phyloP scores from a whole-genome alignment of 192 early-diverging fungal genomes.

The Geranomyces michiganensis region DNA sequence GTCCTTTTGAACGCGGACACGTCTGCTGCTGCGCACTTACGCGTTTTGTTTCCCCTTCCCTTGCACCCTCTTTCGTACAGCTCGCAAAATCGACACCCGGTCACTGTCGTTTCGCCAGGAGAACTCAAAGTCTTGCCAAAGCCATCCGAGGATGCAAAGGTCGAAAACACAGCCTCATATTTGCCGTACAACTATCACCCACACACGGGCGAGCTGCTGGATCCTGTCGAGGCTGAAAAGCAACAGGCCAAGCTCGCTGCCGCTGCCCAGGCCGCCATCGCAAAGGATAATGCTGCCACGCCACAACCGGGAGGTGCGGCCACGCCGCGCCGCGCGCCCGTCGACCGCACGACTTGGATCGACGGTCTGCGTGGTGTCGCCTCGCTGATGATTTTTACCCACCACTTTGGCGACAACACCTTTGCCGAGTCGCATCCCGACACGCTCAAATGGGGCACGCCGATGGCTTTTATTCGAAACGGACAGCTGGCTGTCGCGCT shows the following conservation, averaged over 20 bases:
- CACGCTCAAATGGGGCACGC: neutral
- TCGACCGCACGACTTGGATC: slow-evolving; percentile 15
- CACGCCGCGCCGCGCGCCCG: slow-evolving; percentile 6
- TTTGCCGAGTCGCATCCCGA: slow-evolving; percentile 2
- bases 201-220: neutral
- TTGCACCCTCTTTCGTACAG: neutral
- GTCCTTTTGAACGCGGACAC: too few species aligned
- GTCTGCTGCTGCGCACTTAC: too few species aligned
- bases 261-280: neutral
- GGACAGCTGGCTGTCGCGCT: slow-evolving; percentile 26
- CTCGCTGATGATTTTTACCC: slow-evolving; percentile 10
- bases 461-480: neutral
- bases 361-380: slow-evolving; percentile 13
- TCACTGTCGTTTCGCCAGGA: slow-evolving; percentile 4
- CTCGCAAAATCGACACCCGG: neutral
- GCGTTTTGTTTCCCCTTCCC: neutral
- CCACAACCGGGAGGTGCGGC: neutral
- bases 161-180: neutral
- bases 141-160: slow-evolving; percentile 1
- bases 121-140: slow-evolving; percentile 4
- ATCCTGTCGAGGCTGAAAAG: neutral
- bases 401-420: slow-evolving; percentile 15
- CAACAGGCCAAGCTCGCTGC: neutral
- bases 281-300: neutral
- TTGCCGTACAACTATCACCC: neutral